Evolutionary conservation across 345 rosid genomes (phyloP), one percentile per base, ranked within the genome.

Genomic region (Punica granatum): DNA sequence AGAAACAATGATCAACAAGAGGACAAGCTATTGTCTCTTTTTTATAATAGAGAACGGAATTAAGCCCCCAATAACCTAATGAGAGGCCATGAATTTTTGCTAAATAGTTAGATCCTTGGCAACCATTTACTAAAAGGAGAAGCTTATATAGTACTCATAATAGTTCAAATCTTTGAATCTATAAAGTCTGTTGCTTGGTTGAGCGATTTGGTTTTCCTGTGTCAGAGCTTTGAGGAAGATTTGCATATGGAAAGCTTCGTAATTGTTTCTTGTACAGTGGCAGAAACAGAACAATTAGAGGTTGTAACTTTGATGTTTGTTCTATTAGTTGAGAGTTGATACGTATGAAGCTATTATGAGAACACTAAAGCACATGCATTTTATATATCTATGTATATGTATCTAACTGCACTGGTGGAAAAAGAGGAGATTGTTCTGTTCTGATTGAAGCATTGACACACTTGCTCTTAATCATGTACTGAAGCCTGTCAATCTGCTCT

Each of bases 401-500:
- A 28, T 56, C n/a, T n/a, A 33, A 56, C 12, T 1, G 21, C 34
- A 53, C 12, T 56, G 26, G 33, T 56, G 13, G 18, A 1, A 48
- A 34, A 63, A 37, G 12, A n/a, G 43, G 44, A 23, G 25, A 13
- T 25, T 23, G 3, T 62, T 61, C 36, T 19, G 14, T 25, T 37
- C 19, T 63, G 13, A 13, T 63, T 9, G 28, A 21, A 18, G 33
- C n/a, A 63, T n/a, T 21, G 0, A 37, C 28, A 21, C 23, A 26
- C 66, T 42, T 39, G 66, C 30, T 36, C 18, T 63, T 63, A 37
- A 8, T n/a, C 1, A 63, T 25, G 60, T 14, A 44, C 30, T 44
- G 23, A 44, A 66, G 60, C 34, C 19, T 66, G 37, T 32, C 39
- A 31, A 39, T 42, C 30, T 60, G 10, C 66, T 37, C 66, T 63